Evolutionary conservation across 148 eudicot species (phyloP), one percentile per base, ranked within the genome.

Genomic region (Agrostemma githago): DNA sequence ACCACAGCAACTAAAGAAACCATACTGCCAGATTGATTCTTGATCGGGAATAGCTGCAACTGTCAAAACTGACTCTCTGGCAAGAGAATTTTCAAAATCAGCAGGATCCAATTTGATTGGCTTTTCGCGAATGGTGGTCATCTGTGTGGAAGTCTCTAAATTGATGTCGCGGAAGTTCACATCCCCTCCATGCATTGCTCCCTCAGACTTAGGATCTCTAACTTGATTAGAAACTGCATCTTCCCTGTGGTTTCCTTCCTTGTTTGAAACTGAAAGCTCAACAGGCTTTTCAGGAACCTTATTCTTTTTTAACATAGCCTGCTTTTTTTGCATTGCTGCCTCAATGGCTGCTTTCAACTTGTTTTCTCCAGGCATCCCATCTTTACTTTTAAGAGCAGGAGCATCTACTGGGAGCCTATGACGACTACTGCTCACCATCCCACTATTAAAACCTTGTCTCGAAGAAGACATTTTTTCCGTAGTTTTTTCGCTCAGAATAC

Each of bases 11-110:
- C 62, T 19, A 34, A 77, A 77, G 74, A 78, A 76, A 74, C 19
- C 97, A 80, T 94, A 94, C 98, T 87, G 92, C 98, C 98, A 94
- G 72, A 90, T 77, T 80, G 79, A 82, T 77, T 94, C 97, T 79
- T 75, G 89, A 67, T 94, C 97, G 60, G 98, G 98, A 71, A 94
- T 82, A 26, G 90, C 85, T 53, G 89, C 80, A 37, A 44, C 82
- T 70, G 83, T 86, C 73, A 70, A 48, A 78, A 76, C 73, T 70
- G 78, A 64, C 79, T 85, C 86, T 76, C 71, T 79, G 70, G 74
- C 74, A 70, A 72, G 74, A 61, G 82, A 79, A 43, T 34, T 42
- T 42, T 68, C 72, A 71, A 77, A 72, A 77, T 85, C 86, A 73
- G 78, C 54, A 59, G 83, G 86, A 77, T 78, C 68, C n/a, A 81